Evolutionary conservation across 2,329 filamentous ascomycete species (phyloP).

Genomic region (Verticillium zaregamsianum): DNA sequence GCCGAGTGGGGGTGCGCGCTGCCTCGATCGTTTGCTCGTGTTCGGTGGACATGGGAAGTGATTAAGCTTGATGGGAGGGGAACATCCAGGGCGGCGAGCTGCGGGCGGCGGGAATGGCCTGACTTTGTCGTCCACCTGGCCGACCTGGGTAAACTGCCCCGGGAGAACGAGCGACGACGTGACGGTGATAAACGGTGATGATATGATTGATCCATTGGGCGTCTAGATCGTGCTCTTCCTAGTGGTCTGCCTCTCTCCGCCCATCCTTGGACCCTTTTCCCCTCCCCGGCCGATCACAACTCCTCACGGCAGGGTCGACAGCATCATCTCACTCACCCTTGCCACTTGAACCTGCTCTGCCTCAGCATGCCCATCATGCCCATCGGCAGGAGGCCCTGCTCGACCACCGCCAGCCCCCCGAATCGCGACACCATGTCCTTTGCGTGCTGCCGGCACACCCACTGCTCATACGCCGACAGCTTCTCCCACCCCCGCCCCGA

Average conservation of each 20-base stretch:
- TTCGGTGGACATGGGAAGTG: neutral
- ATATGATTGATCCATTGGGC: neutral
- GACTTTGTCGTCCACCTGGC: neutral
- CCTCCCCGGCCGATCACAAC: neutral
- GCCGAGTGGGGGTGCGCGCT: neutral
- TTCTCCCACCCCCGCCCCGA: slow-evolving; percentile 9
- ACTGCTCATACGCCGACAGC: slow-evolving; percentile 25
- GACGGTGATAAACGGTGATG: neutral
- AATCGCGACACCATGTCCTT: slow-evolving; percentile 32
- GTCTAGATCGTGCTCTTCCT: neutral
- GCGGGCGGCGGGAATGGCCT: neutral
- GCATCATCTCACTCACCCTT: slow-evolving; percentile 25
- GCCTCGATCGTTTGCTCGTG: neutral
- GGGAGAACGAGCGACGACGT: neutral
- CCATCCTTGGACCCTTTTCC: neutral
- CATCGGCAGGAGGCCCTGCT: slow-evolving; percentile 33
- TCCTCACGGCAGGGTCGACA: neutral
- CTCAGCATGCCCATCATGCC: slow-evolving; percentile 32
- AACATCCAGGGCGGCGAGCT: neutral
- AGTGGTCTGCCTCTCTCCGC: neutral
- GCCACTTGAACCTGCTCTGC: slow-evolving; percentile 31
- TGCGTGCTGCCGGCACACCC: slow-evolving; percentile 32
- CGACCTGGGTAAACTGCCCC: neutral
- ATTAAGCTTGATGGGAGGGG: neutral
- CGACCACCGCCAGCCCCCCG: slow-evolving; percentile 33